Evolutionary conservation across 192 early-diverging fungal genomes (phyloP), one percentile per base, ranked within the genome.

Genomic region (Coemansia sp.): DNA sequence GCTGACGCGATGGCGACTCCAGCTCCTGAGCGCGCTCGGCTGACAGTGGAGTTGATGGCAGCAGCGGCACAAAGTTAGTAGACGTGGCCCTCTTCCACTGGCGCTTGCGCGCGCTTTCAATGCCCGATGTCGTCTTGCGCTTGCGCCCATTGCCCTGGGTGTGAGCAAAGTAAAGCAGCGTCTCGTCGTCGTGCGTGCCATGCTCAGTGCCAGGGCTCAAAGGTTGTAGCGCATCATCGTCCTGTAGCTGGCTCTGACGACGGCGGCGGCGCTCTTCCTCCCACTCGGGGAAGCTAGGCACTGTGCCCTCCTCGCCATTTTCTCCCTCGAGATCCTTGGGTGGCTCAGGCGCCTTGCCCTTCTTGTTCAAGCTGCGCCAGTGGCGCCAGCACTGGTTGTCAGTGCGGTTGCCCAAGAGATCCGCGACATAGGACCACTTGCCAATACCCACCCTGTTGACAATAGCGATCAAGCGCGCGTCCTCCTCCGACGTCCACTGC

Each of bases 361-460:
- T 79, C 72, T 56, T 70, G 68, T 48, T 83, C 79, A 84, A 85
- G 67, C 63, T 80, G 64, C 59, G 73, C 68, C 69, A 88, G 83
- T 57, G 86, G 41, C 62, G 74, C 75, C 68, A 70, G 41, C 66
- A 90, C 76, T 84, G 85, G 69, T 86, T 86, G 62, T 86, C 85
- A 18, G 85, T 86, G 67, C 85, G 70, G 14, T 69, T 65, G 48
- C 76, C 71, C 69, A 86, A 71, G 31, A 72, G 41, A 10, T 75
- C 68, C 25, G 84, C 81, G 13, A 86, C 77, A 57, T 83, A 83
- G 41, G 85, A 83, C 85, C 85, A 86, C 65, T 86, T 85, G 59
- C 84, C 84, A n/a, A 76, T 62, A 13, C 84, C 84, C 26, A 81
- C 70, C 25, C 70, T 59, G 42, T 37, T 66, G 59, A 85, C 77